phyloP scores from a whole-genome alignment of 2,329 filamentous ascomycete species.

The Biscogniauxia mediterranea region DNA sequence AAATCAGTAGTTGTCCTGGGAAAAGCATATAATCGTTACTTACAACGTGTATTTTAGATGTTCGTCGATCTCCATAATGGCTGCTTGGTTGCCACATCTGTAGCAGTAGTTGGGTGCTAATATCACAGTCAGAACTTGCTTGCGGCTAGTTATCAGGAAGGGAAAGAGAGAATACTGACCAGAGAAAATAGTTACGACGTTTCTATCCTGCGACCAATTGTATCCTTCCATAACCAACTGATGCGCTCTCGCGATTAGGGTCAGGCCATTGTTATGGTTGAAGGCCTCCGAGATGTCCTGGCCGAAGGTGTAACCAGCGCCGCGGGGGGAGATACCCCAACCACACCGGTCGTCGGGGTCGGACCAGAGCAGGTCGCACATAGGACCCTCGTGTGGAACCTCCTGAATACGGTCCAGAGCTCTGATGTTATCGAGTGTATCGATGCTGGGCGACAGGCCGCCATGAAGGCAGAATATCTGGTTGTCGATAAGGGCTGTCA shows the following conservation, averaged over 20 bases:
- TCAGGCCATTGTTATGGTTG: conserved; percentile 98
- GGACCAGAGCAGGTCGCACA: conserved; percentile 97
- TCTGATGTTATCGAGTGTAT: conserved; percentile 92
- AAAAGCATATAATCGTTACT: conserved; percentile 39
- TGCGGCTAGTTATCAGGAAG: background rate
- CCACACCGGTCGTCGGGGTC: conserved; percentile 96
- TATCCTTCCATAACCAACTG: conserved; percentile 99
- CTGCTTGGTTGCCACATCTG: conserved; percentile 96
- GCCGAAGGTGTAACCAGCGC: conserved; percentile 91
- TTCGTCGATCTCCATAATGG: conserved; percentile 99
- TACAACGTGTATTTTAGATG: conserved; percentile 99
- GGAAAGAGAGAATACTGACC: conserved; percentile 51
- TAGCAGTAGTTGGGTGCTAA: conserved; percentile 93
- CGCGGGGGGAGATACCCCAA: conserved; percentile 93
- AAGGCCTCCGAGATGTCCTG: conserved; percentile 98
- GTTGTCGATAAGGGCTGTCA: conserved; percentile 97
- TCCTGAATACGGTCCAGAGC: conserved; percentile 96
- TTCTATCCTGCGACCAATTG: conserved; percentile 98
- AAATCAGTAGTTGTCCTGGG: conserved; percentile 13
- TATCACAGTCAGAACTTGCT: conserved; percentile 6
- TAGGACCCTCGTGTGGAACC: conserved; percentile 95
- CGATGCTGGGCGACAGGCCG: conserved; percentile 91
- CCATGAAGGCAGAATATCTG: conserved; percentile 99
- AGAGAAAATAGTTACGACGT: conserved; percentile 98
- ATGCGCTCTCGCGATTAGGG: conserved; percentile 91